phyloP scores from a whole-genome alignment of 495 filamentous ascomycete genomes.

The Penicillium parvum region DNA sequence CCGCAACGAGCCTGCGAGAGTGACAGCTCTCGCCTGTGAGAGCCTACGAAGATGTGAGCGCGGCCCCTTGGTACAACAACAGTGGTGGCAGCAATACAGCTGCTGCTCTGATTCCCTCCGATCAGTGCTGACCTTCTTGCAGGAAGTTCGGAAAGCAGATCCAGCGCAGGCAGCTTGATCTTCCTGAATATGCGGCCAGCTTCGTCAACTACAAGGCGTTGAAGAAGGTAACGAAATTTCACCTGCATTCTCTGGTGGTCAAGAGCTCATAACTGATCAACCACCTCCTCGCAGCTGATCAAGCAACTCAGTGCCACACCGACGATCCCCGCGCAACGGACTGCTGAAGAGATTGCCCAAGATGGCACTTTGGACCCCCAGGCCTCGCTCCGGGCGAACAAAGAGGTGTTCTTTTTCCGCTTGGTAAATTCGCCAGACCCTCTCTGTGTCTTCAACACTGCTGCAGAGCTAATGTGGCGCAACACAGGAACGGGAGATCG shows the following conservation, averaged over 20 bases:
- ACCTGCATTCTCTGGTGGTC: background rate
- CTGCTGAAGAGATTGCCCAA: slow-evolving; percentile 42
- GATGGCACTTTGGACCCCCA: slow-evolving; percentile 64
- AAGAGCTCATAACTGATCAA: slow-evolving; percentile 17
- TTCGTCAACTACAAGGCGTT: slow-evolving; percentile 99
- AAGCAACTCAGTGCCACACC: slow-evolving; percentile 94
- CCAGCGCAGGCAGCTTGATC: slow-evolving; percentile 96
- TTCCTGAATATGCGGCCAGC: slow-evolving; percentile 97
- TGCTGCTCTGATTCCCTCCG: background rate
- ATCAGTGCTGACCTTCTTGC: slow-evolving; percentile 4
- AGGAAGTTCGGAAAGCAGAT: slow-evolving; percentile 99
- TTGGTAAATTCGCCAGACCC: slow-evolving; percentile 54
- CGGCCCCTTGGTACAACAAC: too few species aligned
- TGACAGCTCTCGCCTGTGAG: slow-evolving; percentile 17
- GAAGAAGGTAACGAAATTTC: slow-evolving; percentile 99
- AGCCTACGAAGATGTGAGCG: slow-evolving; percentile 33
- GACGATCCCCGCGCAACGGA: slow-evolving; percentile 69
- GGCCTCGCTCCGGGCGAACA: slow-evolving; percentile 90
- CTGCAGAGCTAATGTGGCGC: slow-evolving; percentile 1
- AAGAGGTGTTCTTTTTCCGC: slow-evolving; percentile 97
- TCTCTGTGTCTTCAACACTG: background rate
- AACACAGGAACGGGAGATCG: slow-evolving; percentile 84
- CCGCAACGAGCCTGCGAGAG: slow-evolving; percentile 16
- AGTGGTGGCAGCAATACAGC: too few species aligned
- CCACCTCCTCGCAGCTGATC: slow-evolving; percentile 68